Percentiles rank a stretch among this genome's conserved stretches.
Evolutionary conservation across 2,329 filamentous ascomycete genomes (phyloP).

Genomic region (Xylariaceae sp.): DNA sequence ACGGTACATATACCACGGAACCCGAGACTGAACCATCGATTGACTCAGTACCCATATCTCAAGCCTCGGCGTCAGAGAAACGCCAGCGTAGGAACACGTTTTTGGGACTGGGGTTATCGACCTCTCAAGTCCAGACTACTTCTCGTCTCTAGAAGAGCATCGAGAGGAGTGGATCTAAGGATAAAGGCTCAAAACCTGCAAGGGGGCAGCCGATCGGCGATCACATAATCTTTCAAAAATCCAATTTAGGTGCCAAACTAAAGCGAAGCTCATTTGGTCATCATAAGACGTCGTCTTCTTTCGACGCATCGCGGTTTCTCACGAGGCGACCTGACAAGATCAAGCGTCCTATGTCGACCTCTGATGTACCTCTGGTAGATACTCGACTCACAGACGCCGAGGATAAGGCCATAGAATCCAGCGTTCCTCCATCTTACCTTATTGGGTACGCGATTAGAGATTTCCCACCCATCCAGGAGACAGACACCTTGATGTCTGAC

Average conservation of each 20-base stretch:
- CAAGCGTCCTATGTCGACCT: constrained; percentile 28
- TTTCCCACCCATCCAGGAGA: constrained; percentile 3
- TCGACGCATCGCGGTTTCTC: constrained; percentile 25
- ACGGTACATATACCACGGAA: constrained; percentile 8
- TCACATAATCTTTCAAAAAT: constrained; percentile 21
- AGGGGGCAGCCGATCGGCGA: constrained; percentile 23
- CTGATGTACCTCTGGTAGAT: constrained; percentile 25
- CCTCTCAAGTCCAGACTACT: constrained; percentile 20
- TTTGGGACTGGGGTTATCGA: constrained; percentile 19
- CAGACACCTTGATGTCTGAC: constrained; percentile 5
- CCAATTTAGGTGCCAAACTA: constrained; percentile 20
- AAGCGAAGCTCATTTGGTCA: constrained; percentile 28
- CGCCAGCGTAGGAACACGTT: constrained; percentile 26
- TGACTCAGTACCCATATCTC: constrained; percentile 7
- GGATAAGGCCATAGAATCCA: constrained; percentile 1
- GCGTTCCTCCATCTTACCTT: constrained; percentile 4
- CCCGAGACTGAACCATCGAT: constrained; percentile 7
- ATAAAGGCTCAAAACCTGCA: constrained; percentile 13
- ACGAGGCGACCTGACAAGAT: constrained; percentile 7
- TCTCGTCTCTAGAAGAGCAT: constrained; percentile 25
- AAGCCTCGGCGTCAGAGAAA: constrained; percentile 20
- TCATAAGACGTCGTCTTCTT: constrained; percentile 26
- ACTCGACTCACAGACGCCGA: constrained; percentile 15
- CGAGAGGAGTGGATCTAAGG: constrained; percentile 20
- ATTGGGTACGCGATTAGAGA: constrained; percentile 4